Evolutionary conservation across 2,329 filamentous ascomycete species (phyloP).

Genomic region (Fusarium verrucosum): DNA sequence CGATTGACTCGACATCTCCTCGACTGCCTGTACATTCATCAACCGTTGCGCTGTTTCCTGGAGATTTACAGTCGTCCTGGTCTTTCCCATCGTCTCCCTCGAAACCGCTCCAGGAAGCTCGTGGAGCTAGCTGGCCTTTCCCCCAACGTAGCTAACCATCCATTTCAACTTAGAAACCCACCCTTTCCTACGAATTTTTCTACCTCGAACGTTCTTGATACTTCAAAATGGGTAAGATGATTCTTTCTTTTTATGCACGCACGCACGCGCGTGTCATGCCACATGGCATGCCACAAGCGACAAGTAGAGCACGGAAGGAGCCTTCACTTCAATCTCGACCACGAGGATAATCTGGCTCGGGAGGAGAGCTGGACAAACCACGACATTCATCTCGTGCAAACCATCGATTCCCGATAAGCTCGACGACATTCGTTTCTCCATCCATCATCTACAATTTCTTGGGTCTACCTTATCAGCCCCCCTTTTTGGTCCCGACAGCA

Average conservation of each 20-base stretch:
- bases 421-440: constrained; percentile 50
- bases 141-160: constrained; percentile 43
- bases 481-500: constrained; percentile 48
- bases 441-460: constrained; percentile 58
- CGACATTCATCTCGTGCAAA: constrained; percentile 29
- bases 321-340: constrained; percentile 19
- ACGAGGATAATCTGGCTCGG: constrained; percentile 34
- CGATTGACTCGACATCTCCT: constrained; percentile 13
- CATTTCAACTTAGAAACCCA: constrained; percentile 38
- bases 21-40: constrained; percentile 10
- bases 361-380: constrained; percentile 19
- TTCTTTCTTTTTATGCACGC: constrained; percentile 46
- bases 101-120: constrained; percentile 24
- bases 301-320: constrained; percentile 41
- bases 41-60: constrained; percentile 12
- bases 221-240: constrained; percentile 55
- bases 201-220: constrained; percentile 52
- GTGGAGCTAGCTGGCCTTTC: constrained; percentile 40
- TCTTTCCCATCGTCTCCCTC: constrained; percentile 11
- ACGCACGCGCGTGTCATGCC: constrained; percentile 30
- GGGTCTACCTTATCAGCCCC: constrained; percentile 50
- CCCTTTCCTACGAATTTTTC: constrained; percentile 46
- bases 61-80: background rate
- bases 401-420: constrained; percentile 45
- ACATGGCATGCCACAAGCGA: constrained; percentile 32